These are phyloP conservation scores for Corchorus capsularis DNA, from an alignment of 345 rosid genomes.

Conservation along the genomic window DNA sequence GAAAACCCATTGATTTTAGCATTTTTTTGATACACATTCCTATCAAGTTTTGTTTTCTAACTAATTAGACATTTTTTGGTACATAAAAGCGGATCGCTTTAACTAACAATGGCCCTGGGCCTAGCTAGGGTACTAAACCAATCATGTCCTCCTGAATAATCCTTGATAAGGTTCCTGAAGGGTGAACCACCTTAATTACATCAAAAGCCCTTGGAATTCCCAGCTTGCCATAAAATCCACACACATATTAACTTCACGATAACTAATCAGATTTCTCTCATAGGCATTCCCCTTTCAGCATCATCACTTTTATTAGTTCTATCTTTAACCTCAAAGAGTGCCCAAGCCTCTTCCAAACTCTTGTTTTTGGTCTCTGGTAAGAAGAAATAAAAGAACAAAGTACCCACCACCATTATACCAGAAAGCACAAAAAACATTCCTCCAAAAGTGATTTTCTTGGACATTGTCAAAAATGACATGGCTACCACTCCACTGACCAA, in stretches of 20 bases:
- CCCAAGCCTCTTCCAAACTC: conserved; percentile 63
- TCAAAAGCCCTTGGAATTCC: too few species aligned
- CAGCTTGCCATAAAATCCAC: too few species aligned
- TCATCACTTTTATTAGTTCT: neutral
- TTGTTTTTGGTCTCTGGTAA: conserved; percentile 80
- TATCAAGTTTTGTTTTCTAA: neutral
- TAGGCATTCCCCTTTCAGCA: conserved; percentile 13
- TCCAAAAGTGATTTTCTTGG: conserved; percentile 49
- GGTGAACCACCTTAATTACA: too few species aligned
- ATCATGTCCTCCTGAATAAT: too few species aligned
- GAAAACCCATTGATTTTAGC: neutral
- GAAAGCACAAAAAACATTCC: conserved; percentile 61
- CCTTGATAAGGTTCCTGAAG: too few species aligned
- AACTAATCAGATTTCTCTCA: conserved; percentile 9
- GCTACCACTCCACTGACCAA: conserved; percentile 71
- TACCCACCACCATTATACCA: conserved; percentile 50
- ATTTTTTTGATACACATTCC: neutral
- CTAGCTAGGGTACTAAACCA: too few species aligned
- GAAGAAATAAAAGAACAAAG: conserved; percentile 50
- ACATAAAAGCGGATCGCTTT: too few species aligned
- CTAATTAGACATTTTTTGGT: too few species aligned
- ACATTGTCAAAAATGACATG: conserved; percentile 64
- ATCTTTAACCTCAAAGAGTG: conserved; percentile 44
- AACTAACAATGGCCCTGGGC: too few species aligned
- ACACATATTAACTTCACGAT: too few species aligned